Evolutionary conservation across 495 filamentous ascomycete species (phyloP).

Genomic region (Aspergillus incahuasiensis): DNA sequence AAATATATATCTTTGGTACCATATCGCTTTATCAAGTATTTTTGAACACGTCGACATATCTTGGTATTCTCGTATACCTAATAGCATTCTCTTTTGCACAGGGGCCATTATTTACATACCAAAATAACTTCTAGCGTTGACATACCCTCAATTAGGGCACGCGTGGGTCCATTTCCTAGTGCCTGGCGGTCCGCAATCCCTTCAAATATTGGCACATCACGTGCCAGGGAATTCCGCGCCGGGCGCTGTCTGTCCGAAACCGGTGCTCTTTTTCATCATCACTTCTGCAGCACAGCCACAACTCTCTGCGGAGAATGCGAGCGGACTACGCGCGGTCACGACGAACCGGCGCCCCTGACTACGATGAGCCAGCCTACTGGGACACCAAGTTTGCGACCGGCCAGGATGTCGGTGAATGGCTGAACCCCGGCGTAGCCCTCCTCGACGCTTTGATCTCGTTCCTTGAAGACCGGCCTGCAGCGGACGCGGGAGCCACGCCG

Average conservation of each 20-base stretch:
- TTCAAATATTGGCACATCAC: background rate
- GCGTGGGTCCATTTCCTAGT: background rate
- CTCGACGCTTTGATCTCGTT: conserved; percentile 28
- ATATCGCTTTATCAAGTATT: too few relatives aligned
- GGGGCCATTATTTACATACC: too few relatives aligned
- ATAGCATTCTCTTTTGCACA: too few relatives aligned
- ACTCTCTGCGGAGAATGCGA: conserved; percentile 13
- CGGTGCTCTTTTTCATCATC: background rate
- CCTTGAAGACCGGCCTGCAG: conserved; percentile 17
- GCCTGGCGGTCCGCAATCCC: background rate
- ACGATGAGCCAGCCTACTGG: conserved; percentile 38
- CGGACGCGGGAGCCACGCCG: conserved; percentile 9
- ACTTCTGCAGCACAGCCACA: background rate
- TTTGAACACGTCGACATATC: too few relatives aligned
- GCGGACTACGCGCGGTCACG: conserved; percentile 19
- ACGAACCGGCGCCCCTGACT: conserved; percentile 34
- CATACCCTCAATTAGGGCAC: background rate
- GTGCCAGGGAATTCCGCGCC: background rate
- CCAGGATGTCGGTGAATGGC: conserved; percentile 41
- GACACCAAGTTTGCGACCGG: conserved; percentile 37
- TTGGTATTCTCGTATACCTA: too few relatives aligned
- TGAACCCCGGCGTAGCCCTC: conserved; percentile 36
- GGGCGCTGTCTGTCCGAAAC: too few relatives aligned
- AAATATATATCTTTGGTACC: too few relatives aligned
- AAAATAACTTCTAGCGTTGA: too few relatives aligned